These are phyloP conservation scores for Antitrichia curtipendula DNA, from an alignment of 225 moss, liverwort and hornwort genomes.

Conservation along the genomic window DNA sequence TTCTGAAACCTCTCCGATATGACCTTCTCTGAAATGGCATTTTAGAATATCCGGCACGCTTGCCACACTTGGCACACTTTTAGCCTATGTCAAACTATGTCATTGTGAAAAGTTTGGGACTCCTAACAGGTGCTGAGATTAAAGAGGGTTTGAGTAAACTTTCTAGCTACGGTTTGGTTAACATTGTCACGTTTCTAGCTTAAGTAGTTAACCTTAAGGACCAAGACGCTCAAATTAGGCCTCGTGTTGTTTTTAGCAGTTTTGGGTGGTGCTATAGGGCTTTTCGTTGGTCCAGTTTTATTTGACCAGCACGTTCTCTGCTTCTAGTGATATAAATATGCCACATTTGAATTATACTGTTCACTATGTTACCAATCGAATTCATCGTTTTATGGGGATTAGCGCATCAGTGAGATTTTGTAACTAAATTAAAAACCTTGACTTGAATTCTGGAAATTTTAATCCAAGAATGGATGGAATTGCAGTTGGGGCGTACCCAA, in stretches of 20 bases:
- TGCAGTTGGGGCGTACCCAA: conserved; percentile 95
- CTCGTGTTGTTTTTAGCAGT: neutral
- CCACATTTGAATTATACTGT: neutral
- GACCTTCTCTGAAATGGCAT: neutral
- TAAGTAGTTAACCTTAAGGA: no score
- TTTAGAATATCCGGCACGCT: neutral
- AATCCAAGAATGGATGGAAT: neutral
- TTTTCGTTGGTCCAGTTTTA: neutral
- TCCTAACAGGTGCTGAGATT: neutral
- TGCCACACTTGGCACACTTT: neutral
- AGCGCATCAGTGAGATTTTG: neutral
- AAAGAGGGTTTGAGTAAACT: neutral
- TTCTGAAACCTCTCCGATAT: no score
- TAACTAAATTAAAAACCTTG: neutral
- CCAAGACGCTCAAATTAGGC: neutral
- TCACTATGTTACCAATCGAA: neutral
- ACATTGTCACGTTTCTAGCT: neutral
- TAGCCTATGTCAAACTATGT: neutral
- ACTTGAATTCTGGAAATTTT: neutral
- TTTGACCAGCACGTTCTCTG: neutral
- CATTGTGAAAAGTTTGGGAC: neutral
- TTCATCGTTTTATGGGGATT: neutral
- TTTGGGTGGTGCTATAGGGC: neutral
- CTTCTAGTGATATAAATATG: neutral
- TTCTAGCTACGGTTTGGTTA: neutral